Evolutionary conservation across 108 stramenopile species (phyloP), one percentile per base, ranked within the genome.

Genomic region (Conticribra guillardii): DNA sequence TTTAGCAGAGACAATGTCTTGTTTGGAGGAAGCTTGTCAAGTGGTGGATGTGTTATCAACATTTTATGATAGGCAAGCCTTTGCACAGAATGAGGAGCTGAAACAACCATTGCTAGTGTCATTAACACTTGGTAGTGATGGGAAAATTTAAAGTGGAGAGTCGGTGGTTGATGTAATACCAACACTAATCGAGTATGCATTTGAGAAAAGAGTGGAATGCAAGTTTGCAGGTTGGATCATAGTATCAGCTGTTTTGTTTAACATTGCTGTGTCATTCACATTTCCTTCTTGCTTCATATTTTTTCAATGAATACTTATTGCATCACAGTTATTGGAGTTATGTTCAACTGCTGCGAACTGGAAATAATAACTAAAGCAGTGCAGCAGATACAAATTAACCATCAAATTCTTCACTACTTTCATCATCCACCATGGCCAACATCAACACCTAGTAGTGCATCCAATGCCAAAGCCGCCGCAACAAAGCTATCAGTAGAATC

Each of bases 281-380:
- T n/a, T n/a, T n/a, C n/a, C n/a, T n/a, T n/a, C n/a, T n/a, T n/a
- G n/a, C n/a, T n/a, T n/a, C n/a, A n/a, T n/a, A n/a, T 30, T 57
- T 18, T 57, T 30, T 17, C 16, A n/a, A 57, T 31, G 29, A 14
- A 41, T 41, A 41, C 11, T 41, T 11, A 41, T 24, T 58, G 21
- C 58, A 60, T 46, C 17, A 52, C 49, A 55, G 60, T 41, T 16
- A 63, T 81, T 34, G 91, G 71, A 52, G 67, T 95, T 62, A 67
- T 95, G 1, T 90, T 95, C 63, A 95, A 95, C 59, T 95, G 94
- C 64, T 69, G 76, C 48, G 86, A 89, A 49, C 94, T 91, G 0
- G 94, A 95, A 70, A 82, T 88, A 4, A 87, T 95, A 9, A 86
- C 82, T 0, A 80, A 67, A 60, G 89, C 88, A 9, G 62, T 95